phyloP scores from a whole-genome alignment of 306 rosid species.

The Cicer chorassanicum region DNA sequence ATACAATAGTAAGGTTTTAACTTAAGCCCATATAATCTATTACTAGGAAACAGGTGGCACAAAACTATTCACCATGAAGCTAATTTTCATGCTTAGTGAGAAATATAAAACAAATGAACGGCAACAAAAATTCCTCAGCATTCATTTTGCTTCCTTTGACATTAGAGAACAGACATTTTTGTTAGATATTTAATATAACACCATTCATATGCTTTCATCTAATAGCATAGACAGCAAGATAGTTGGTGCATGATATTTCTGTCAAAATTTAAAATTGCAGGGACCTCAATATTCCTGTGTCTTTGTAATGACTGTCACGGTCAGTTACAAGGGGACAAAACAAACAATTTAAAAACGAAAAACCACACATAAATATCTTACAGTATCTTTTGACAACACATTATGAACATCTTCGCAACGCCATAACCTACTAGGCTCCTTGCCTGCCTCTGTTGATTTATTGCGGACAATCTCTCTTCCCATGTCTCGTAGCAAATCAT shows the following conservation, averaged over 20 bases:
- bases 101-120: neutral
- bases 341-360: neutral
- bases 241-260: neutral
- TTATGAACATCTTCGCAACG: neutral
- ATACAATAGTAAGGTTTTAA: neutral
- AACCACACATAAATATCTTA: neutral
- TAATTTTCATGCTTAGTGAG: neutral
- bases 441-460: neutral
- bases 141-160: neutral
- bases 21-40: neutral
- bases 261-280: neutral
- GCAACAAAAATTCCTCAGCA: neutral
- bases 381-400: slow-evolving; percentile 11
- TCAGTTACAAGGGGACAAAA: neutral
- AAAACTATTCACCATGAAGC: neutral
- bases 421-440: slow-evolving; percentile 10
- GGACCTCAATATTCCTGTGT: neutral
- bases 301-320: neutral
- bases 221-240: neutral
- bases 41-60: neutral
- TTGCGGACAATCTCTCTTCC: neutral
- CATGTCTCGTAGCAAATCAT: neutral
- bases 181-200: neutral
- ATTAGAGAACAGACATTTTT: neutral
- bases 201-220: neutral